Evolutionary conservation across 352 stramenopile species (phyloP), one percentile per base, ranked within the genome.

Genomic region (Blastocystis sp.): DNA sequence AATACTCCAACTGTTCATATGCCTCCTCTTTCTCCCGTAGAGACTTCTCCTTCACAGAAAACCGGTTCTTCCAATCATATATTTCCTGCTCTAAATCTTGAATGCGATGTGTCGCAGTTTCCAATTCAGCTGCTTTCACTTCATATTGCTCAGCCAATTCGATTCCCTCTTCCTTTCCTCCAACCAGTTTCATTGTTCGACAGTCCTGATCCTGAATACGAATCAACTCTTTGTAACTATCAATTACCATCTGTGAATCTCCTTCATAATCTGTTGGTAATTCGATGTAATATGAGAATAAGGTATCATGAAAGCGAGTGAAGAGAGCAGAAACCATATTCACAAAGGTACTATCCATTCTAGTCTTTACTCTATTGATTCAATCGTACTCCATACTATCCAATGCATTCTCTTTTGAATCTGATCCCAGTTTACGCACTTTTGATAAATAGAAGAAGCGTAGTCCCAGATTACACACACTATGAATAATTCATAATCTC

Each of bases 201-300:
- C 43, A 54, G 43, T 83, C 71, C 24, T 61, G 46, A n/a, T 83
- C 71, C 43, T 83, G 71, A 14, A 83, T 32, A 19, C 71, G 71
- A 24, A 83, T 83, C 16, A 83, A 49, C 35, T 83, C 71, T 37
- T 83, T 83, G 54, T 83, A 83, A 43, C 42, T 83, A 49, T 83
- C 46, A 56, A 83, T 83, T 14, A 83, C 71, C 24, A 83, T 61
- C 29, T 61, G 46, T 19, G 71, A 46, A 35, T 83, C 71, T 16
- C 58, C 46, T 24, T 83, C 71, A 1, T 7, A 61, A 29, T 27
- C 37, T 3, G 71, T 51, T 35, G 29, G 19, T 29, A 65, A 19
- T 2, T 29, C 46, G 7, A 83, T 29, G 29, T 46, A 83, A 49
- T 54, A 83, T 9, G 49, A 61, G 32, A 83, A 83, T 9, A 83